phyloP scores from a whole-genome alignment of 139 green algal genomes.

The Penium margaritaceum region DNA sequence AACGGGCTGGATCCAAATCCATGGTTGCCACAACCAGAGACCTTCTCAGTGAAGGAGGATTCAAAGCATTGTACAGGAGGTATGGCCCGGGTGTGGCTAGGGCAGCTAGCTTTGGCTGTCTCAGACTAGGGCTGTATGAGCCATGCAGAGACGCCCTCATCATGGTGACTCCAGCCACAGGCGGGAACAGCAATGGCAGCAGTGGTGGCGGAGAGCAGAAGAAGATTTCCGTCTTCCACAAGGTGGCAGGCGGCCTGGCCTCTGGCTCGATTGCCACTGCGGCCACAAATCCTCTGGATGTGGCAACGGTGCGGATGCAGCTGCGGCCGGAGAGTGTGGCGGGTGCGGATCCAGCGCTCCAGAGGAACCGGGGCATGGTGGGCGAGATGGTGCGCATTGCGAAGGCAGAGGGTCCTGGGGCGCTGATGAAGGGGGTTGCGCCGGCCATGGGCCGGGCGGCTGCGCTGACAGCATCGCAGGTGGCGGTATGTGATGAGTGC shows the following conservation, averaged over 20 bases:
- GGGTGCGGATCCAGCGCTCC: too few species aligned
- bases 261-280: slow-evolving; percentile 16
- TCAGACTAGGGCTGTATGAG: slow-evolving; percentile 14
- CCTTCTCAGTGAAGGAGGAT: background rate
- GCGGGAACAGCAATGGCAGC: too few species aligned
- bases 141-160: slow-evolving; percentile 13
- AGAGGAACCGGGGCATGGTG: background rate
- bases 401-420: background rate
- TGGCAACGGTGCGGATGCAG: slow-evolving; percentile 2
- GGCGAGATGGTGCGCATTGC: background rate
- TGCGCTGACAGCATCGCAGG: slow-evolving; percentile 6
- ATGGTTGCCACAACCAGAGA: background rate
- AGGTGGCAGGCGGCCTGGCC: background rate
- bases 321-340: background rate
- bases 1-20: background rate
- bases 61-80: background rate
- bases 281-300: slow-evolving; percentile 2
- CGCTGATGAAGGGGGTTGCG: slow-evolving; percentile 9
- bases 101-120: background rate
- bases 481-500: slow-evolving; percentile 7
- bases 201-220: too few species aligned
- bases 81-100: background rate
- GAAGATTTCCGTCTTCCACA: background rate
- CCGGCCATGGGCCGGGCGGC: background rate
- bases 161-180: background rate